phyloP scores from a whole-genome alignment of 2,329 filamentous ascomycete species.

The Aspergillus pseudoviridinutans region DNA sequence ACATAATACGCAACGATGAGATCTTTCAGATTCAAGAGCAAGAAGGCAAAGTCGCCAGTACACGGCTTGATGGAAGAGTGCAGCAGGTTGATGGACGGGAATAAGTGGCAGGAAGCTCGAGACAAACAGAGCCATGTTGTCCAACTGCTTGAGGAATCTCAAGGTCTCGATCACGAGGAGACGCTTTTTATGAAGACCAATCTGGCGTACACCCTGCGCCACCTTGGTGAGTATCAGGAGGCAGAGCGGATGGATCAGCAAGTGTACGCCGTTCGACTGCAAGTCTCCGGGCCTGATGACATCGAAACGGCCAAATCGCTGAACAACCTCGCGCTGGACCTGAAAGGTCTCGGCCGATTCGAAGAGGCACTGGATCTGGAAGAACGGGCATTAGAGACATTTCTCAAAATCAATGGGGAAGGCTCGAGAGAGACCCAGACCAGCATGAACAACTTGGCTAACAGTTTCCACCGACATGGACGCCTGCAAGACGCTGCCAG shows the following conservation, averaged over 20 bases:
- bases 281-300: neutral
- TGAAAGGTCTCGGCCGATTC: neutral
- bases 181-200: neutral
- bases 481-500: neutral
- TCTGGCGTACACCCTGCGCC: neutral
- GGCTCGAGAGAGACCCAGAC: neutral
- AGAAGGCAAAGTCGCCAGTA: neutral
- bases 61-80: neutral
- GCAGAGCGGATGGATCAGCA: neutral
- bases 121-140: neutral
- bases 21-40: neutral
- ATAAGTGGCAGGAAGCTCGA: neutral
- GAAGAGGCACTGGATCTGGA: neutral
- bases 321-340: neutral
- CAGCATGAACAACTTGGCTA: slow-evolving; percentile 1
- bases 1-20: neutral
- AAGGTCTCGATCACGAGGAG: neutral
- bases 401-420: neutral
- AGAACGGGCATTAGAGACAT: neutral
- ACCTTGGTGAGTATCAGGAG: neutral
- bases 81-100: neutral
- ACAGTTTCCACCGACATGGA: neutral
- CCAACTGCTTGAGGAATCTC: neutral
- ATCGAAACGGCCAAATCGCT: neutral
- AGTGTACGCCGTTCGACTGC: neutral